phyloP scores from a whole-genome alignment of 2,329 filamentous ascomycete species.

The Fusarium ambrosium region DNA sequence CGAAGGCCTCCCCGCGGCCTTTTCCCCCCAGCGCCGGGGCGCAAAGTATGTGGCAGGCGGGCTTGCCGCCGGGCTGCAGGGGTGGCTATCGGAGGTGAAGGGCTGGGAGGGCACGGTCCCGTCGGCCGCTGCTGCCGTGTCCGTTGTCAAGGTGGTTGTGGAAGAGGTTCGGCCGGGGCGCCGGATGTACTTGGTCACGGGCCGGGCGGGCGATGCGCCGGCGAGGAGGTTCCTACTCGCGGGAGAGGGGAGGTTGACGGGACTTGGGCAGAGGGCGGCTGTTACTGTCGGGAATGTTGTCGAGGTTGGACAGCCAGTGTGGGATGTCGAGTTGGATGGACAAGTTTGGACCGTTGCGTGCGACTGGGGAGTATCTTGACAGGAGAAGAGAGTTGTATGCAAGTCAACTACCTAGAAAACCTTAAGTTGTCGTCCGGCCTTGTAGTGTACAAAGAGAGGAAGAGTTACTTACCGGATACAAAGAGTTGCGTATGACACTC shows the following conservation, averaged over 20 bases:
- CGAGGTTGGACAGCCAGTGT: conserved; percentile 53
- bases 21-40: conserved; percentile 55
- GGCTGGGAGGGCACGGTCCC: conserved; percentile 47
- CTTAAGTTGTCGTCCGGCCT: background rate
- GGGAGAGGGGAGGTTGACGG: conserved; percentile 55
- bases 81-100: conserved; percentile 58
- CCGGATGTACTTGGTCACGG: conserved; percentile 53
- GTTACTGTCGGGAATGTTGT: conserved; percentile 51
- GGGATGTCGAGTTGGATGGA: conserved; percentile 54
- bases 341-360: conserved; percentile 56
- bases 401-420: background rate
- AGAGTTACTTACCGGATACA: background rate
- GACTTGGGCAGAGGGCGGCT: conserved; percentile 49
- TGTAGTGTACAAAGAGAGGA: background rate
- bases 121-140: conserved; percentile 20
- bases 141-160: conserved; percentile 46
- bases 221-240: conserved; percentile 52
- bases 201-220: conserved; percentile 15
- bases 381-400: background rate
- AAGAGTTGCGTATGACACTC: background rate
- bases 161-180: conserved; percentile 49
- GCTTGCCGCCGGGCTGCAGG: conserved; percentile 56
- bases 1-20: conserved; percentile 46
- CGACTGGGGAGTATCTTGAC: conserved; percentile 51
- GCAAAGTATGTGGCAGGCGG: conserved; percentile 54